Evolutionary conservation across 768 basidiomycete species (phyloP), one percentile per base, ranked within the genome.

Genomic region (Boletus vinaceobasis): DNA sequence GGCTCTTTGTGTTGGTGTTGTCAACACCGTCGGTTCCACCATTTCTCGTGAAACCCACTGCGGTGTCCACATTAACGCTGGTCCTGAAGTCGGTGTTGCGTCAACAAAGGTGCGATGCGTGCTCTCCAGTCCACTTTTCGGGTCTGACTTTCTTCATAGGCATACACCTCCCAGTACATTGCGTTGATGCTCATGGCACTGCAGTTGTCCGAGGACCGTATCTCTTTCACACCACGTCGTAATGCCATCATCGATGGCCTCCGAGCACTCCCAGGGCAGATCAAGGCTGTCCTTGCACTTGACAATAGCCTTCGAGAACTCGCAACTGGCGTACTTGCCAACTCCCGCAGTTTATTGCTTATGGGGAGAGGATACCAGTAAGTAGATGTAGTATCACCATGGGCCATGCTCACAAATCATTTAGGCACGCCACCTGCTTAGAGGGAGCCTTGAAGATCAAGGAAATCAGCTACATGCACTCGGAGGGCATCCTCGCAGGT

Each of bases 391-490:
- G 10, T 9, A 29, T 17, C 6, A 3, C n/a, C 4, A 31, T 7
- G 26, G 17, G 15, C 14, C 26, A 19, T 44, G 19, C 43, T 68
- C 8, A 64, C 19, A 6, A 23, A 11, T 35, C 1, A 13, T 53
- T 1, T 35, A 87, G 86, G 71, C 85, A 96, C 62, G 97, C 97
- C 7, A 99, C 97, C 7, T 98, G 96, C 73, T 80, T 99, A 44
- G 97, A 99, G 72, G 97, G 95, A 53, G 97, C 97, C 7, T 76
- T 99, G 65, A 99, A 99, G 80, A 98, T 99, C 77, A 99, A 99
- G 78, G 97, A 98, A 79, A 95, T 98, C 71, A 90, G 90, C 52
- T 98, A 98, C 76, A 73, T 76, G 69, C 71, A 71, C 48, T 66
- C 66, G 15, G 64, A 68, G 79, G 89, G 90, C 69, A 98, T 98